Base-by-base conservation (phyloP, 768 basidiomycete genomes). In the Suillus decipiens region DNA sequence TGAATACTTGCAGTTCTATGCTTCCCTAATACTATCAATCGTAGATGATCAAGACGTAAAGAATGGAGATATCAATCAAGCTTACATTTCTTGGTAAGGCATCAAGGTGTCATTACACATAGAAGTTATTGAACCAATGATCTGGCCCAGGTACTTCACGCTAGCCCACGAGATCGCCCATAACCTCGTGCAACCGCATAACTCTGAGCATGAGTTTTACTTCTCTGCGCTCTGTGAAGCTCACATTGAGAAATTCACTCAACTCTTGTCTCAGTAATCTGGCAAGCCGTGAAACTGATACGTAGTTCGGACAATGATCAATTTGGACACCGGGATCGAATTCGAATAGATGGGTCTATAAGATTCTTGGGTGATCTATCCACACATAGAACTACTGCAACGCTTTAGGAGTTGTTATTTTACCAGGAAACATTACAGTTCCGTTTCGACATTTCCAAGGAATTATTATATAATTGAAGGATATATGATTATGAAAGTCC, bases 121-220 rank as follows among this genome's bases (percentile, higher is more conserved):
- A 53, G 22, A 28, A 28, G 24, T 9, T 62, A 41, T 33, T 42
- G 37, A 12, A 41, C 37, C 57, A 24, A 37, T 43, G 22, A 59
- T 24, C 33, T 28, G 39, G 4, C 24, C 9, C 66, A 90, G 91
- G 92, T 99, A 90, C 75, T 93, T 96, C 70, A 89, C 91, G 1
- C 81, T 97, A 15, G 95, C 96, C 0, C 96, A 97, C 72, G 95
- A 95, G 71, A 91, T 95, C 67, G 93, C 93, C 10, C 95, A 98
- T 75, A 98, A 96, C 70, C 79, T 97, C 2, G 89, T 96, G 17
- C 82, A 87, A 47, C 84, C 86, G 0, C 96, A 97, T 69, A 95
- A 96, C 73, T 88, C 92, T 1, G 89, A 95, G 71, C 95, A 96
- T 67, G 93, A 95, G 66, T 98, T 97, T 74, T 97, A 93, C 74